Percentiles rank a stretch among this genome's conserved stretches.
These are phyloP conservation scores for Bisporella sp. DNA, from an alignment of 2,329 filamentous ascomycete species.

Conservation along the genomic window DNA sequence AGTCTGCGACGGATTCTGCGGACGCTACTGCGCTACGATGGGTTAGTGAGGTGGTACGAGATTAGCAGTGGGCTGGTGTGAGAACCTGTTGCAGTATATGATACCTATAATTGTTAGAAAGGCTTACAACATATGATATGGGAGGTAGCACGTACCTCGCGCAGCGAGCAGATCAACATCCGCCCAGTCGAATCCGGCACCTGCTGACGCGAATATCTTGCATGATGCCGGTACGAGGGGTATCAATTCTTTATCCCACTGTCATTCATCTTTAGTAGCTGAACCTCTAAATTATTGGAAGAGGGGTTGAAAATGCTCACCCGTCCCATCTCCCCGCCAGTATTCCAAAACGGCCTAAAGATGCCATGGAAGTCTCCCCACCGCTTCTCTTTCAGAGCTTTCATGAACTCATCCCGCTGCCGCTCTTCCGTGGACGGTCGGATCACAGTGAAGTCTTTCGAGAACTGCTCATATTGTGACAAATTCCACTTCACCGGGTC, in stretches of 20 bases:
- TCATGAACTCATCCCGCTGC: conserved; percentile 40
- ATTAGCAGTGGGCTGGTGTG: not conserved
- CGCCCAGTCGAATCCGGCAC: conserved; percentile 58
- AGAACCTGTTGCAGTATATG: conserved; percentile 59
- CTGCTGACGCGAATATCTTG: conserved; percentile 51
- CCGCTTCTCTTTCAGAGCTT: conserved; percentile 40
- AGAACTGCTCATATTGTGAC: conserved; percentile 29
- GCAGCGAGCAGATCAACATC: conserved; percentile 53
- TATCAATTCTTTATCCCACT: conserved; percentile 53
- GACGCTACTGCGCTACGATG: conserved; percentile 50
- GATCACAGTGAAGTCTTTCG: conserved; percentile 35
- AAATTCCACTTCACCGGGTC: conserved; percentile 27
- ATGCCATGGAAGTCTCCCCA: conserved; percentile 47
- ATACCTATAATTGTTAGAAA: conserved; percentile 34
- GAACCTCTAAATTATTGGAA: not conserved
- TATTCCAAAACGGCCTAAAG: conserved; percentile 57
- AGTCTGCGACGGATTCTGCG: conserved; percentile 67
- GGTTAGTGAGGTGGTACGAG: conserved; percentile 1
- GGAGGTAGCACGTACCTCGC: conserved; percentile 30
- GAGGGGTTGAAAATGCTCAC: not conserved
- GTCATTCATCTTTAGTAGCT: not conserved
- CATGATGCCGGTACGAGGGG: conserved; percentile 43
- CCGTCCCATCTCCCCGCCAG: conserved; percentile 57
- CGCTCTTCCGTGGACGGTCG: conserved; percentile 45
- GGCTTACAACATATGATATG: too few relatives aligned